Conservation (phyloP, 257 asterid genomes). For the Solanum sejunctum region DNA sequence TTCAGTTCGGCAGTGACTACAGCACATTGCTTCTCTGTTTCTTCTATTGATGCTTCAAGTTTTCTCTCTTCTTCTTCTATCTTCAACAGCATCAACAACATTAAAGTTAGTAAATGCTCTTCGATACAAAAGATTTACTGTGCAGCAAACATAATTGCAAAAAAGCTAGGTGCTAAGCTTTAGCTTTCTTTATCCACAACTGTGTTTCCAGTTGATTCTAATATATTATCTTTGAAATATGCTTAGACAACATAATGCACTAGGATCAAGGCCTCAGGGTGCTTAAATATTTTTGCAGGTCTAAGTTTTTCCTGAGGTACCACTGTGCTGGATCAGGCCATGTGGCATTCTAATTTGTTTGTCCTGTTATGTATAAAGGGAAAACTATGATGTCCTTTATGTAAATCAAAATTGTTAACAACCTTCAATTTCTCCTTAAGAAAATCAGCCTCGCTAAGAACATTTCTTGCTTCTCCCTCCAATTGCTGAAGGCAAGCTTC, state of each 20-base stretch:
- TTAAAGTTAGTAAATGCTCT: background rate
- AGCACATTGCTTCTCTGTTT: slow-evolving; percentile 85
- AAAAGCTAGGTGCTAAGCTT: background rate
- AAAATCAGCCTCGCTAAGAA: slow-evolving; percentile 81
- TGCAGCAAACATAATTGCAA: background rate
- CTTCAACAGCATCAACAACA: slow-evolving; percentile 20
- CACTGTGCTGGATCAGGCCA: background rate
- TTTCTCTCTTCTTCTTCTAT: slow-evolving; percentile 93
- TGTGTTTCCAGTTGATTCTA: background rate
- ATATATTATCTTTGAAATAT: background rate
- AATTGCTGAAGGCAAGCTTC: slow-evolving; percentile 83
- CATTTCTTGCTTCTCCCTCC: slow-evolving; percentile 82
- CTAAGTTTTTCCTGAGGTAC: background rate
- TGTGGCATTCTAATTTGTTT: background rate
- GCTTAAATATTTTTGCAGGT: background rate
- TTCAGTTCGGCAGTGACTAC: slow-evolving; percentile 75
- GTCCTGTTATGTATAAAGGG: background rate
- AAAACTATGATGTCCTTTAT: background rate
- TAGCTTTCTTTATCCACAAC: background rate
- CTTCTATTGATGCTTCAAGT: slow-evolving; percentile 93
- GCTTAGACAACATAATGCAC: background rate
- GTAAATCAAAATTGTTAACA: slow-evolving; percentile 4
- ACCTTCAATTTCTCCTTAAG: slow-evolving; percentile 92
- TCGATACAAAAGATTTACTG: background rate
- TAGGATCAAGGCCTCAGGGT: background rate